phyloP scores from a whole-genome alignment of 148 eudicot species.

The Vaccinium corymbosum region DNA sequence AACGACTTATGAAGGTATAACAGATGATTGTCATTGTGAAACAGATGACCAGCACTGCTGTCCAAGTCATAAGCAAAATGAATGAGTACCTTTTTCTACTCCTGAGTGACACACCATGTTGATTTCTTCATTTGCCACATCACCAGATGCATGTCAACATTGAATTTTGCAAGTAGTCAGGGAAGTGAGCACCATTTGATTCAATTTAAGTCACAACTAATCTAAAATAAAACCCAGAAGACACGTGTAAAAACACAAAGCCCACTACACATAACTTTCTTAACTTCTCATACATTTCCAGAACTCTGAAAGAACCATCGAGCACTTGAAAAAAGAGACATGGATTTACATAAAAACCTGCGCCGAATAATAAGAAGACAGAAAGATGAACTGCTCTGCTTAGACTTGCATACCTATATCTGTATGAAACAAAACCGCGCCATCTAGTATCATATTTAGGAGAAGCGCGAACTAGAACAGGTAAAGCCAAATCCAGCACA shows the following conservation, averaged over 20 bases:
- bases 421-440: not conserved
- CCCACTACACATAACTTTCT: not conserved
- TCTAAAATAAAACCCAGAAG: not conserved
- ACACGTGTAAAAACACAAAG: not conserved
- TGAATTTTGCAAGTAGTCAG: not conserved
- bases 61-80: too few relatives aligned
- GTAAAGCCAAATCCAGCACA: not conserved
- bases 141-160: not conserved
- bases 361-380: not conserved
- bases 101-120: too few relatives aligned
- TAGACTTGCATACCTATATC: not conserved
- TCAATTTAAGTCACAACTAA: not conserved
- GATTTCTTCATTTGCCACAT: not conserved
- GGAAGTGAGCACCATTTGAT: not conserved
- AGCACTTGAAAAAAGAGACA: not conserved
- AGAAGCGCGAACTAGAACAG: not conserved
- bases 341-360: not conserved
- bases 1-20: too few relatives aligned
- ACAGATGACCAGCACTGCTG: too few relatives aligned
- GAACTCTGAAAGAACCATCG: not conserved
- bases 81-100: too few relatives aligned
- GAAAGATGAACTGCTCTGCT: not conserved
- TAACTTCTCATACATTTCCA: not conserved
- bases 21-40: too few relatives aligned
- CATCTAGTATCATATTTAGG: not conserved